phyloP scores from a whole-genome alignment of 2,329 filamentous ascomycete genomes.

The Aureobasidium sp. region DNA sequence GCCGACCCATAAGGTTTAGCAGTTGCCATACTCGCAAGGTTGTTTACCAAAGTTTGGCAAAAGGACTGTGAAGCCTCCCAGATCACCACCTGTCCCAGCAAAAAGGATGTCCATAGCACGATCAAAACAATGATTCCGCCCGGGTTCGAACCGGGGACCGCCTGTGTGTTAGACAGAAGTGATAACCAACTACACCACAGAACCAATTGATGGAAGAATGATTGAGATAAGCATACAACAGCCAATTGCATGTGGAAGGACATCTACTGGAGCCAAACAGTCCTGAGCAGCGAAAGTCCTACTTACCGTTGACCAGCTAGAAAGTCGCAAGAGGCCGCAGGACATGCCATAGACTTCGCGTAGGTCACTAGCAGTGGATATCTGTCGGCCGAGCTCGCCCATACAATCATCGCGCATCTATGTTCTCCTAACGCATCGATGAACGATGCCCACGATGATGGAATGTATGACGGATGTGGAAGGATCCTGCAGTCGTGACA shows the following conservation, averaged over 20 bases:
- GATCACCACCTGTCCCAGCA: neutral
- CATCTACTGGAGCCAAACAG: too few relatives aligned
- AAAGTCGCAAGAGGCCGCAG: too few relatives aligned
- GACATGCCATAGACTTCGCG: too few relatives aligned
- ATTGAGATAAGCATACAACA: neutral
- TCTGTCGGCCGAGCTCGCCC: neutral
- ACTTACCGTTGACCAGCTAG: too few relatives aligned
- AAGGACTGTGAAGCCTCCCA: neutral
- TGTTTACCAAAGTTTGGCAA: too few relatives aligned
- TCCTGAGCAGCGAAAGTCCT: too few relatives aligned
- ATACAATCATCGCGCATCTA: neutral
- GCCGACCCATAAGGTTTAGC: too few relatives aligned
- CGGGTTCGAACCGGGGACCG: slow-evolving; percentile 1
- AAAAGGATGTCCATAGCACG: neutral
- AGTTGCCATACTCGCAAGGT: too few relatives aligned
- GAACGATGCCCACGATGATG: neutral
- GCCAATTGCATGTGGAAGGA: too few relatives aligned
- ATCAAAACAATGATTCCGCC: neutral
- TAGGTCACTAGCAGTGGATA: neutral
- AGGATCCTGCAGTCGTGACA: neutral
- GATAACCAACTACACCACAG: slow-evolving; percentile 4
- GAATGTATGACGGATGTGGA: neutral
- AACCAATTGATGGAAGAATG: neutral
- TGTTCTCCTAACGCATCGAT: neutral
- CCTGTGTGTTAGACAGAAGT: slow-evolving; percentile 5